phyloP scores from a whole-genome alignment of 306 rosid species.

The Sesbania bispinosa region DNA sequence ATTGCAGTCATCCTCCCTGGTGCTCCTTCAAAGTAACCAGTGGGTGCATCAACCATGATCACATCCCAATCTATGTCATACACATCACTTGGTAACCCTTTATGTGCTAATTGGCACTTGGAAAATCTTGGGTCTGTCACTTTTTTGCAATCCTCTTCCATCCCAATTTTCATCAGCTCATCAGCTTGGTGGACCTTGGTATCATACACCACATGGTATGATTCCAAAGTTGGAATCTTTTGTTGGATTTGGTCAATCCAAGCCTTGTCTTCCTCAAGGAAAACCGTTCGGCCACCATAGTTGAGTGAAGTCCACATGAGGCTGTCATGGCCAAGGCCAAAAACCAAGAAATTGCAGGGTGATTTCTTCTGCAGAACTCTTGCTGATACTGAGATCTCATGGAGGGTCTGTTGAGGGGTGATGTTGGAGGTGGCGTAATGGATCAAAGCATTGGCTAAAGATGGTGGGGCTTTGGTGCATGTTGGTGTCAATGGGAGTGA shows the following conservation, averaged over 20 bases:
- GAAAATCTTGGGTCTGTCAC: conserved; percentile 75
- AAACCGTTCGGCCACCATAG: conserved; percentile 82
- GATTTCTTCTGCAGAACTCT: conserved; percentile 56
- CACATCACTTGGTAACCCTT: conserved; percentile 62
- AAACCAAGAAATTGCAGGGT: conserved; percentile 87
- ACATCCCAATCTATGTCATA: conserved; percentile 85
- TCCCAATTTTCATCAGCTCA: conserved; percentile 45
- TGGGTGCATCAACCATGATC: conserved; percentile 98
- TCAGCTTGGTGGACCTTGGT: conserved; percentile 70
- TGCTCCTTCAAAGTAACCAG: conserved; percentile 68
- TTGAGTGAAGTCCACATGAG: conserved; percentile 90
- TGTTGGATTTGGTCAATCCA: conserved; percentile 67
- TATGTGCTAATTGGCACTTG: conserved; percentile 60
- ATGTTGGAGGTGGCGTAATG: conserved; percentile 78
- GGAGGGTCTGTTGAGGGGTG: conserved; percentile 83
- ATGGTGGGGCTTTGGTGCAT: conserved; percentile 73
- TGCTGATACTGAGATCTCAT: conserved; percentile 73
- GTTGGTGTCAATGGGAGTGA: conserved; percentile 30
- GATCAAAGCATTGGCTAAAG: conserved; percentile 68
- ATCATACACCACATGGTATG: conserved; percentile 70
- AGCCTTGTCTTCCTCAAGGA: conserved; percentile 73
- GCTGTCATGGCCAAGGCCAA: conserved; percentile 88
- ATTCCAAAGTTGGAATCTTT: conserved; percentile 51
- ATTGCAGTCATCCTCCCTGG: conserved; percentile 94
- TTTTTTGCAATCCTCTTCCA: conserved; percentile 45